Conservation (phyloP, 805 yeast species). For the Myxozyma vanderwaltii region DNA sequence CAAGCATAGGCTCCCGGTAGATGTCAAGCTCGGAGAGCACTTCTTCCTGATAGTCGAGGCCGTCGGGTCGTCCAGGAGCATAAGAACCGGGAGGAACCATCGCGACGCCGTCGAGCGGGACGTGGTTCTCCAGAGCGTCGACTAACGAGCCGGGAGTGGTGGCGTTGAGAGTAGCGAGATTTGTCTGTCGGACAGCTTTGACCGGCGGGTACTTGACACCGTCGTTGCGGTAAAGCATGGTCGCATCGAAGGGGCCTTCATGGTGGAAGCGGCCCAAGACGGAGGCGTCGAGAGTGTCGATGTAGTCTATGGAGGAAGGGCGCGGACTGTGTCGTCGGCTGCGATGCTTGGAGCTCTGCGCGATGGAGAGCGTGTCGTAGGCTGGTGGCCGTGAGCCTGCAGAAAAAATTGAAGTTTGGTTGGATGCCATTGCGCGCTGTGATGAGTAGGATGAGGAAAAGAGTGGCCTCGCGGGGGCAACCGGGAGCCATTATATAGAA, state of each 20-base stretch:
- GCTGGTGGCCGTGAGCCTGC: neutral
- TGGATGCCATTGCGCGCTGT: no score
- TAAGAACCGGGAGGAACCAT: slow-evolving; percentile 1
- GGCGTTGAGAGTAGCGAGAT: slow-evolving; percentile 15
- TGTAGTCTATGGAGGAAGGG: neutral
- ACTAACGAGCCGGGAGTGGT: slow-evolving; percentile 15
- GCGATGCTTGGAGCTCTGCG: neutral
- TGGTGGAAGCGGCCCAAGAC: slow-evolving; percentile 16
- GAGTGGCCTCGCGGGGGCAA: neutral
- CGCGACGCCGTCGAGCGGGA: slow-evolving; percentile 28
- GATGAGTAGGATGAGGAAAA: no score
- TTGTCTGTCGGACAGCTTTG: slow-evolving; percentile 24
- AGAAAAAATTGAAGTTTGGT: neutral
- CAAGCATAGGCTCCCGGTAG: slow-evolving; percentile 6
- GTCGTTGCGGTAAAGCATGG: slow-evolving; percentile 19
- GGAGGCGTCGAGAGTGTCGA: slow-evolving; percentile 8
- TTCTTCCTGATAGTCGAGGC: slow-evolving; percentile 24
- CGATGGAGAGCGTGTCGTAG: neutral
- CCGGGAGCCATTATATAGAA: neutral
- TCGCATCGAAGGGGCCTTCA: slow-evolving; percentile 31
- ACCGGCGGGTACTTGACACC: slow-evolving; percentile 21
- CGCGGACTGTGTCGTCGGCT: neutral
- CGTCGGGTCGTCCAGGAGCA: slow-evolving; percentile 20
- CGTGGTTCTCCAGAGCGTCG: slow-evolving; percentile 8
- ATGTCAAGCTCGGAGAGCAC: slow-evolving; percentile 8